phyloP scores from a whole-genome alignment of 495 filamentous ascomycete species.

The Lineolata rhizophorae region DNA sequence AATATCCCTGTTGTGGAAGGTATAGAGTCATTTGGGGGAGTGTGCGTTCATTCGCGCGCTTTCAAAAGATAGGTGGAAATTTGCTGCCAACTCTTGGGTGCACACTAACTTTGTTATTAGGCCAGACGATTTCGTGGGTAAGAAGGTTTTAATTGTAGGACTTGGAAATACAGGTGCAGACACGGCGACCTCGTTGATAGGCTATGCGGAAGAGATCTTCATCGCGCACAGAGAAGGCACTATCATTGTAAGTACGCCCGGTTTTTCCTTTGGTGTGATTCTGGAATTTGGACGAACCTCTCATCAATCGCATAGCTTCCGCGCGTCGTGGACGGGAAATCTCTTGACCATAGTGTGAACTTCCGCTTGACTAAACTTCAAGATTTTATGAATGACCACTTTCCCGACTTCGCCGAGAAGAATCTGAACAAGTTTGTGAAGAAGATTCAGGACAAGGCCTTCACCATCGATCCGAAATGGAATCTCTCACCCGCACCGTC shows the following conservation, averaged over 20 bases:
- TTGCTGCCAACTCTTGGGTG: no score
- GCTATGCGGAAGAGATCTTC: conserved; percentile 1
- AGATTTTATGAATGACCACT: background rate
- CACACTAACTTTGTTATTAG: no score
- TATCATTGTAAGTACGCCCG: no score
- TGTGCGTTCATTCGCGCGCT: background rate
- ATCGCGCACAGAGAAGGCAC: background rate
- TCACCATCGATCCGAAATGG: background rate
- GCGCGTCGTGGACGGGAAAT: background rate
- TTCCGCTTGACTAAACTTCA: background rate
- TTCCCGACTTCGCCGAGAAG: background rate
- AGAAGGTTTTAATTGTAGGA: conserved; percentile 3
- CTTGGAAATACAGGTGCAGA: conserved; percentile 2
- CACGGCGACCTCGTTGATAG: background rate
- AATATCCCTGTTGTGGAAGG: conserved; percentile 1
- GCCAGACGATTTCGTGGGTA: conserved; percentile 1
- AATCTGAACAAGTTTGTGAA: background rate
- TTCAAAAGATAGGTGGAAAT: no score
- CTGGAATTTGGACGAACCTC: background rate
- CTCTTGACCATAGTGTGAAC: background rate
- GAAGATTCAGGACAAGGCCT: background rate
- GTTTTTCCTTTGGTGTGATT: no score
- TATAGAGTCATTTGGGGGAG: background rate
- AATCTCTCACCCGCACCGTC: background rate
- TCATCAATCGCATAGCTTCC: background rate